These are phyloP conservation scores for Dryadomyces quercivorus DNA, from an alignment of 2,329 filamentous ascomycete species.

Conservation along the genomic window DNA sequence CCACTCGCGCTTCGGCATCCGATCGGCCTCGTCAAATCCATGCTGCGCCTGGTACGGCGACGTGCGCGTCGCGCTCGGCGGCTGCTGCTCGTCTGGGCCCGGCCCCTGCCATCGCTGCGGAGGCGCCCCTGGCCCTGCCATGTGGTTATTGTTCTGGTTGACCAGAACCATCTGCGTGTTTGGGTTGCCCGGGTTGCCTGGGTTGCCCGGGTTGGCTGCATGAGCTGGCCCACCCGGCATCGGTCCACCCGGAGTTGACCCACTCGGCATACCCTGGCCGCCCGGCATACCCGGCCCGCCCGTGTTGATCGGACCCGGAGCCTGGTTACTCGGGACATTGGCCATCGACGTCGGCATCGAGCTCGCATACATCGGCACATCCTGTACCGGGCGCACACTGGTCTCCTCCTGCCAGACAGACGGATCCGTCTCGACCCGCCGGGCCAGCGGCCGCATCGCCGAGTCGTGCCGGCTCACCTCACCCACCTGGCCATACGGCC, in stretches of 20 bases:
- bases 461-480: conserved; percentile 47
- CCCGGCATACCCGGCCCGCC: conserved; percentile 10
- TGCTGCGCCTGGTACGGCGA: conserved; percentile 25
- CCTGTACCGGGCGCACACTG: conserved; percentile 67
- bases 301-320: not conserved
- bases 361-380: conserved; percentile 28
- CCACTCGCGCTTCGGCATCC: conserved; percentile 39
- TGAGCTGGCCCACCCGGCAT: too few relatives aligned
- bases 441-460: conserved; percentile 38
- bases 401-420: conserved; percentile 73
- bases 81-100: not conserved
- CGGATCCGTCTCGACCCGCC: conserved; percentile 76
- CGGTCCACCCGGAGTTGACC: too few relatives aligned
- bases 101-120: conserved; percentile 36
- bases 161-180: not conserved
- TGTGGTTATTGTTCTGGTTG: not conserved
- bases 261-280: too few relatives aligned
- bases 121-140: conserved; percentile 9
- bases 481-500: conserved; percentile 48
- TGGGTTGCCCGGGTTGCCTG: conserved; percentile 21
- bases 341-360: not conserved
- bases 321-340: not conserved
- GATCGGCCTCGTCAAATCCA: conserved; percentile 26
- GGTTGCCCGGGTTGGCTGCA: too few relatives aligned
- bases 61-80: conserved; percentile 14